Conservation (phyloP, 441 rosid species). For the Brassica balearica region DNA sequence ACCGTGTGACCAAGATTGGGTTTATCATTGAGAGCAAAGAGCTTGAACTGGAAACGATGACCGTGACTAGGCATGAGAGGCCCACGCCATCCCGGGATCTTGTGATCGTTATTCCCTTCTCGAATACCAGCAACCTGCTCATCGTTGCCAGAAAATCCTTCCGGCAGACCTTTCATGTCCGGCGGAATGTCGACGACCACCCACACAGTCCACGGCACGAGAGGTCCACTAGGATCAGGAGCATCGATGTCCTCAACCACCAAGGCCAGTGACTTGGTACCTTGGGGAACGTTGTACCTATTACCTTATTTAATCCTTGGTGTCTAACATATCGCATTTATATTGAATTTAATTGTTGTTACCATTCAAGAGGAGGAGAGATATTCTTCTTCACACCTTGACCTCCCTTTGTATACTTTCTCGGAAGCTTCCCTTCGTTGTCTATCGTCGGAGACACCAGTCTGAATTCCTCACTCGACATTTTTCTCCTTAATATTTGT, state of each 20-base stretch:
- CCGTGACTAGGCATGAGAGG: conserved; percentile 63
- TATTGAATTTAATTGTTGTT: not conserved
- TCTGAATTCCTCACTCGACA: conserved; percentile 44
- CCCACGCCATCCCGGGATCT: conserved; percentile 80
- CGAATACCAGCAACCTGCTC: conserved; percentile 55
- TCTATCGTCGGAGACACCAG: conserved; percentile 46
- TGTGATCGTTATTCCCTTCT: conserved; percentile 74
- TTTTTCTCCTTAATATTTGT: not conserved
- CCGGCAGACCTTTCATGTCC: conserved; percentile 63
- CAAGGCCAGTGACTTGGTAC: conserved; percentile 64
- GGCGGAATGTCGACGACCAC: conserved; percentile 75
- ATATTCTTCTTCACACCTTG: conserved; percentile 40
- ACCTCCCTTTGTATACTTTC: conserved; percentile 44
- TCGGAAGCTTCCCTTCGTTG: conserved; percentile 42
- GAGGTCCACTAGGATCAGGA: conserved; percentile 71
- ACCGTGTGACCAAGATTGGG: conserved; percentile 70
- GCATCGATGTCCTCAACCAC: conserved; percentile 85
- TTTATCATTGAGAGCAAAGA: conserved; percentile 63
- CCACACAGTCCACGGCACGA: conserved; percentile 84
- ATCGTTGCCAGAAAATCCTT: conserved; percentile 70
- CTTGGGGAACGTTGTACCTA: conserved; percentile 78
- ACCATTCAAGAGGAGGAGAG: conserved; percentile 50
- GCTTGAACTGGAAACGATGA: conserved; percentile 73
- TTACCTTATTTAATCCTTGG: not conserved
- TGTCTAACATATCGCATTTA: not conserved